Percentiles rank a stretch among this genome's conserved stretches.
These are phyloP conservation scores for Colletotrichum sp. DNA, from an alignment of 2,329 filamentous ascomycete species.

Conservation along the genomic window DNA sequence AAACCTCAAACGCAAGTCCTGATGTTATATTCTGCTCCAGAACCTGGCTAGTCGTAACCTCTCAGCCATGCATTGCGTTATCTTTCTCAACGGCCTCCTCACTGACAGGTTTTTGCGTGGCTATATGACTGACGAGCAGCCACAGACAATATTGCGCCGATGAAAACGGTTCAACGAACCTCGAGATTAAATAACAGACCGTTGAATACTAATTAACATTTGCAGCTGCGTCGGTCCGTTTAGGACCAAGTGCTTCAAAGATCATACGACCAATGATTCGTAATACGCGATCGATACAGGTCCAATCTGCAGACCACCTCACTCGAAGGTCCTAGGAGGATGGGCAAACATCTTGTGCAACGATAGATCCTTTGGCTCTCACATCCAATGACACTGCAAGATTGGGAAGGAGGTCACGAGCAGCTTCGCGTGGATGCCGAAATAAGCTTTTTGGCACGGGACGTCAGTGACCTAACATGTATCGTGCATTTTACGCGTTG, in stretches of 20 bases:
- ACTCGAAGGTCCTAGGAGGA: not conserved
- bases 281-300: accelerated
- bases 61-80: not conserved
- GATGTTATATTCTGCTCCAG: not conserved
- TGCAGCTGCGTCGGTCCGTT: not conserved
- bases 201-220: not conserved
- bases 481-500: accelerated
- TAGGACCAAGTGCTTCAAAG: not conserved
- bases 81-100: not conserved
- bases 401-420: not conserved
- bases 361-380: not conserved
- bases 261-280: not conserved
- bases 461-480: not conserved
- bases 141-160: not conserved
- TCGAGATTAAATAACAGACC: not conserved
- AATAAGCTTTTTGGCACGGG: not conserved
- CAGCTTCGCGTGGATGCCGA: not conserved
- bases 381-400: not conserved
- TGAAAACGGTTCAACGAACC: accelerated
- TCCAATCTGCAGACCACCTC: not conserved
- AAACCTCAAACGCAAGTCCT: not conserved
- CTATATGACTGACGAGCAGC: not conserved
- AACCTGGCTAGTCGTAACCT: not conserved
- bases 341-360: not conserved
- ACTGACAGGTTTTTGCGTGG: not conserved